Conservation (phyloP, 2,329 filamentous ascomycete genomes). For the Endocalyx cinctus region DNA sequence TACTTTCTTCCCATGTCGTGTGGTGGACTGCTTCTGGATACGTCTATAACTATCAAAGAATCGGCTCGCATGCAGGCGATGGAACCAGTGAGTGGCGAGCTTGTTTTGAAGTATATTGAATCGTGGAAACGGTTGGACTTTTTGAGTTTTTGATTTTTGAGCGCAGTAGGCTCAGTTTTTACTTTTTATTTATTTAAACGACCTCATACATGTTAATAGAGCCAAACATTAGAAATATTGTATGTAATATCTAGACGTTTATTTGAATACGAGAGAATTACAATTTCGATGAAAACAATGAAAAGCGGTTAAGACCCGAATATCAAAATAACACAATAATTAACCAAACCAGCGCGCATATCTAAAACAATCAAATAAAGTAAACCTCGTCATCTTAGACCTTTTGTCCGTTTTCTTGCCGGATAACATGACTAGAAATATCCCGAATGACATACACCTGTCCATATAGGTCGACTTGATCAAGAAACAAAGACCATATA, state of each 20-base stretch:
- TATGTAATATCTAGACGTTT: background rate
- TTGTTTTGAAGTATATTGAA: slow-evolving; percentile 15
- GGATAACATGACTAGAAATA: no score
- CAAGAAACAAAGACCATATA: no score
- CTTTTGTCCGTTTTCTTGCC: no score
- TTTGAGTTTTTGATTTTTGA: no score
- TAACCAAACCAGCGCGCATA: no score
- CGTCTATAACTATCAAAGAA: slow-evolving; percentile 18
- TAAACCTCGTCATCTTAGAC: no score
- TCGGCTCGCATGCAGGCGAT: slow-evolving; percentile 15
- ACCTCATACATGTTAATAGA: background rate
- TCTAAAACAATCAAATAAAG: no score
- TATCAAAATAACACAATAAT: no score
- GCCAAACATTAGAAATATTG: background rate
- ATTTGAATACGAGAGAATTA: background rate
- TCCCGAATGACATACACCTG: no score
- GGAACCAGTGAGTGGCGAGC: slow-evolving; percentile 15
- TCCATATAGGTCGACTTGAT: no score
- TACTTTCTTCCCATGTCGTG: slow-evolving; percentile 27
- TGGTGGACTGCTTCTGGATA: slow-evolving; percentile 24
- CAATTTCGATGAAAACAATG: background rate
- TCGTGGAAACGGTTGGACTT: slow-evolving; percentile 21
- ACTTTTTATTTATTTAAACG: background rate
- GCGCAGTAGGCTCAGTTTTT: no score
- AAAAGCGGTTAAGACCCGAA: background rate